Conservation (phyloP, 495 filamentous ascomycete species). For the Penicillium macrosclerotiorum region DNA sequence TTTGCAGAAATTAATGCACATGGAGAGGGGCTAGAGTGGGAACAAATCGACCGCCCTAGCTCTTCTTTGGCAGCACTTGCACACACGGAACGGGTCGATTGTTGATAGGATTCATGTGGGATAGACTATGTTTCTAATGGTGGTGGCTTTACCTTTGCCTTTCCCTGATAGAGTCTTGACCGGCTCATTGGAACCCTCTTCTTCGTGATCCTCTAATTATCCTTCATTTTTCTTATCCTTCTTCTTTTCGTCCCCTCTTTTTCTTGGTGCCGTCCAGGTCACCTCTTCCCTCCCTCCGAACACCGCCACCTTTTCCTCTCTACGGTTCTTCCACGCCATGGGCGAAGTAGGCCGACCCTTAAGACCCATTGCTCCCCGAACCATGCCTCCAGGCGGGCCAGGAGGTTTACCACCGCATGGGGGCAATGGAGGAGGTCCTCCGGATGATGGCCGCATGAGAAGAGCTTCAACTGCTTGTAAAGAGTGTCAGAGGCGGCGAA, state of each 20-base stretch:
- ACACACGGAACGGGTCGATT: neutral
- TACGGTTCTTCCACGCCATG: constrained; percentile 21
- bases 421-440: constrained; percentile 3
- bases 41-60: neutral
- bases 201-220: constrained; percentile 16
- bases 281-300: constrained; percentile 8
- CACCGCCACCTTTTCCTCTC: constrained; percentile 17
- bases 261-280: too few relatives aligned
- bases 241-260: constrained; percentile 17
- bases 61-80: neutral
- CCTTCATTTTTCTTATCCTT: constrained; percentile 5
- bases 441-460: constrained; percentile 38
- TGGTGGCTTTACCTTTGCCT: too few relatives aligned
- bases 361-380: constrained; percentile 38
- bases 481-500: constrained; percentile 42
- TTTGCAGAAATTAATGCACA: constrained; percentile 2
- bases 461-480: constrained; percentile 42
- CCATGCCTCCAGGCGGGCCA: constrained; percentile 13
- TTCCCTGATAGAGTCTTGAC: neutral
- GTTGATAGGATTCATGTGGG: constrained; percentile 2
- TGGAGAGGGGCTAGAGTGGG: neutral
- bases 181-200: constrained; percentile 3
- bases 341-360: constrained; percentile 29
- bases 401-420: constrained; percentile 13
- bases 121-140: neutral